Percentiles rank a stretch among this genome's conserved stretches.
Evolutionary conservation across 2,329 filamentous ascomycete species (phyloP).

Genomic region (Aspergillus latus): DNA sequence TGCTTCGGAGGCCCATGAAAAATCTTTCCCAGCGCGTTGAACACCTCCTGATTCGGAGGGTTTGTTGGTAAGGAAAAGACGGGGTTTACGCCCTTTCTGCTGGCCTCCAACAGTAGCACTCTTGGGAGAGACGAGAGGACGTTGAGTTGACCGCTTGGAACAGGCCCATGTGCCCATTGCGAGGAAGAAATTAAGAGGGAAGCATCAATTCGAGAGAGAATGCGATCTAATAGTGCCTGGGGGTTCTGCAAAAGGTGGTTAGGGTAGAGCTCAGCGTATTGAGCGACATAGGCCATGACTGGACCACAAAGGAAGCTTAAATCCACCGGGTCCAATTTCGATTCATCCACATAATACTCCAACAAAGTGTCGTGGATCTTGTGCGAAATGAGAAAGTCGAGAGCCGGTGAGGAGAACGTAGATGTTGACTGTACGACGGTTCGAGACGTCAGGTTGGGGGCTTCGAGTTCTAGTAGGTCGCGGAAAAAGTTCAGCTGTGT

Average conservation of each 20-base stretch:
- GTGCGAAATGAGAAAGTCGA: slow-evolving; percentile 55
- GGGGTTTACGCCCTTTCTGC: slow-evolving; percentile 41
- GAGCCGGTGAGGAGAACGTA: slow-evolving; percentile 41
- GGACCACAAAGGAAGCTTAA: slow-evolving; percentile 55
- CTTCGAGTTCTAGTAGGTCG: slow-evolving; percentile 50
- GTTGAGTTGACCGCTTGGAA: slow-evolving; percentile 56
- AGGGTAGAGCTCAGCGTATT: slow-evolving; percentile 56
- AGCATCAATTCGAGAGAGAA: slow-evolving; percentile 49
- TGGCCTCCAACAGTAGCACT: slow-evolving; percentile 50
- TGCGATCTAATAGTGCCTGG: slow-evolving; percentile 42
- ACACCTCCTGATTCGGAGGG: slow-evolving; percentile 53
- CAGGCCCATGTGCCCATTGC: slow-evolving; percentile 54
- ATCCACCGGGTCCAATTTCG: slow-evolving; percentile 52
- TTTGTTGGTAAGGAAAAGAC: slow-evolving; percentile 54
- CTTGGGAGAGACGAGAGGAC: slow-evolving; percentile 60
- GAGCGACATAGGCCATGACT: slow-evolving; percentile 58
- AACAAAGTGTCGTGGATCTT: slow-evolving; percentile 53
- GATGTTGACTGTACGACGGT: slow-evolving; percentile 34
- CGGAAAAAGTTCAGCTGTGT: slow-evolving; percentile 59
- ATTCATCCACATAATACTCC: slow-evolving; percentile 53
- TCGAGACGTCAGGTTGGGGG: slow-evolving; percentile 35
- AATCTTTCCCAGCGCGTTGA: slow-evolving; percentile 56
- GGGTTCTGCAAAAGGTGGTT: slow-evolving; percentile 53
- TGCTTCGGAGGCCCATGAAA: slow-evolving; percentile 53
- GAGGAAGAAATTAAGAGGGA: slow-evolving; percentile 47